Evolutionary conservation across 441 rosid genomes (phyloP).

Genomic region (Jatropha multifida): DNA sequence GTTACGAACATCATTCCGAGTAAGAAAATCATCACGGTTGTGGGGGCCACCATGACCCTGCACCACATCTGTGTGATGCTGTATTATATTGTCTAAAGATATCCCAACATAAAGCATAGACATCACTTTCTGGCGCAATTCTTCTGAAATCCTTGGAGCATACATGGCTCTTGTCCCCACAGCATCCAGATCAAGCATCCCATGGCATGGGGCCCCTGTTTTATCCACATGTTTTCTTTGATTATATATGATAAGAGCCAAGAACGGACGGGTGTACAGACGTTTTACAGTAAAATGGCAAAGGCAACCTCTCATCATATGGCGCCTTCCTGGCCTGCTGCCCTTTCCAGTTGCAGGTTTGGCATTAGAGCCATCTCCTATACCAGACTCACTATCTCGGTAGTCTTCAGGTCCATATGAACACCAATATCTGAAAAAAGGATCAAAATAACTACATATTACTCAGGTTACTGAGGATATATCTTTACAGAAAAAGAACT

Average conservation of each 20-base stretch:
- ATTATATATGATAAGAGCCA: slow-evolving; percentile 56
- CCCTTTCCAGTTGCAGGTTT: slow-evolving; percentile 53
- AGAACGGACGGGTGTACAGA: slow-evolving; percentile 39
- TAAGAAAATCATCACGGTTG: slow-evolving; percentile 57
- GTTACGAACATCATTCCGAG: slow-evolving; percentile 52
- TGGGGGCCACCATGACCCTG: slow-evolving; percentile 55
- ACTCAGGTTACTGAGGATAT: slow-evolving; percentile 3
- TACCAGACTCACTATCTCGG: slow-evolving; percentile 39
- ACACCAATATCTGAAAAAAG: slow-evolving; percentile 55
- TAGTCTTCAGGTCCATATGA: slow-evolving; percentile 63
- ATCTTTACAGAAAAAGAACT: background rate
- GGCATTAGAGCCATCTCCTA: slow-evolving; percentile 35
- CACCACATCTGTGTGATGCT: slow-evolving; percentile 49
- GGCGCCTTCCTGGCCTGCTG: slow-evolving; percentile 56
- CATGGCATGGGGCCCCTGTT: slow-evolving; percentile 54
- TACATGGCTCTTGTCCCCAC: slow-evolving; percentile 62
- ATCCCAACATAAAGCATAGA: slow-evolving; percentile 53
- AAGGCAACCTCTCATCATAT: slow-evolving; percentile 61
- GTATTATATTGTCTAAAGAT: slow-evolving; percentile 48
- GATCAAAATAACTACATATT: slow-evolving; percentile 7
- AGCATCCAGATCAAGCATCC: slow-evolving; percentile 51
- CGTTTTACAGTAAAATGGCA: slow-evolving; percentile 63
- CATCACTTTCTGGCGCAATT: slow-evolving; percentile 52
- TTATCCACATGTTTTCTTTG: slow-evolving; percentile 57
- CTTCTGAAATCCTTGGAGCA: slow-evolving; percentile 59